Evolutionary conservation across 2,329 filamentous ascomycete genomes (phyloP), one percentile per base, ranked within the genome.

Genomic region (Fusarium oligoseptatum): DNA sequence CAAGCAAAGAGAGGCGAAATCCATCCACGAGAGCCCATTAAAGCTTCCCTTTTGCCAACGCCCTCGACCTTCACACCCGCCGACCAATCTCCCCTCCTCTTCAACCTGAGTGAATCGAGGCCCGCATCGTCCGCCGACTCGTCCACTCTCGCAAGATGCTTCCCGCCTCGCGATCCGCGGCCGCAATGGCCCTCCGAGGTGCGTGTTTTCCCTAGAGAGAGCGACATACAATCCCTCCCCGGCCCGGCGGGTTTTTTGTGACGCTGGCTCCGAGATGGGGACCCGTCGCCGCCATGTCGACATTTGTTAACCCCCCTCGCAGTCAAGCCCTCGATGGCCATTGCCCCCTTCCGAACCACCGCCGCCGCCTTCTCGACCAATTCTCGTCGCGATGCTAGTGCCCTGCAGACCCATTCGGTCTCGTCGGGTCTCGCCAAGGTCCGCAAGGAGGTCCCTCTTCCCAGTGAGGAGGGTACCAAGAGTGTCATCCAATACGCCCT

Each of bases 401-500:
- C 87, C 72, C 80, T 89, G 66, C 84, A 88, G 71, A 85, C 88
- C 78, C 86, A 90, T 80, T 86, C 86, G 68, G 86, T 88, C 69
- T 85, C 90, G 48, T 82, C 80, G 82, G 82, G 89, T 85, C 77
- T 91, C 81, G 82, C 88, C 85, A 81, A 87, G 84, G 81, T 86
- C 78, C 90, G 91, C 78, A 90, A 89, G 82, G 93, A 96, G 85
- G 93, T 97, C 67, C 92, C 91, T 73, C 87, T 97, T 70, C 87
- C 93, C 74, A 95, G 93, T 83, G 92, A 97, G 85, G 92, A 95
- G 84, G 88, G 88, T 75, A 94, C 92, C 84, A 94, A 96, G 88
- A 92, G 93, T 78, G 90, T 91, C 69, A 87, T 96, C 80, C 93
- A 97, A 91, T 96, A 95, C 84, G 94, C 94, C 75, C 88, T 97